A percentile compares a stretch with the other conserved stretches of the same genome.
Conservation (phyloP, 1,284 basidiomycete genomes). For the Neonothopanus nambi region DNA sequence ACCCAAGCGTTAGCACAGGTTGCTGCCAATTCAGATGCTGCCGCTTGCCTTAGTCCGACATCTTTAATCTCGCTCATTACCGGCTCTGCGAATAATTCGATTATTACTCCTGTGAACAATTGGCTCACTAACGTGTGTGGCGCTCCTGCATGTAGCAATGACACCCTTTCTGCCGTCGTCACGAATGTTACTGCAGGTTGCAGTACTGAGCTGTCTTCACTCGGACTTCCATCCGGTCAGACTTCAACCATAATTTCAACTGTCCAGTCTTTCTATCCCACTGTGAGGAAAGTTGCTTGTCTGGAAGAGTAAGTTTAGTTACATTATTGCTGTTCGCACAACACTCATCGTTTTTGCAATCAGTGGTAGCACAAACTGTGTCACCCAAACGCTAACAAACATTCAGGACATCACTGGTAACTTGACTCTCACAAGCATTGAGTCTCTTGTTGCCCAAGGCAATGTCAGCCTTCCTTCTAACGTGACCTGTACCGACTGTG, state of each 20-base stretch:
- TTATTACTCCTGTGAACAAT: slow-evolving; percentile 51
- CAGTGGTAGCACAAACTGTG: slow-evolving; percentile 48
- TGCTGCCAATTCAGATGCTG: slow-evolving; percentile 45
- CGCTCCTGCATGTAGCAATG: slow-evolving; percentile 55
- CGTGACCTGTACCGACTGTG: slow-evolving; percentile 55
- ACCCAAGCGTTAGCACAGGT: slow-evolving; percentile 38
- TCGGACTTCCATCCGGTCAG: slow-evolving; percentile 25
- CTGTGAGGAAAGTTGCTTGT: slow-evolving; percentile 52
- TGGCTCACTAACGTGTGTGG: slow-evolving; percentile 62
- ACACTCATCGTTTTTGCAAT: slow-evolving; percentile 8
- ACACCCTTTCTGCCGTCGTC: slow-evolving; percentile 45
- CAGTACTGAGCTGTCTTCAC: slow-evolving; percentile 45
- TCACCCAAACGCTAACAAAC: slow-evolving; percentile 51
- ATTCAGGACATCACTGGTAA: slow-evolving; percentile 39
- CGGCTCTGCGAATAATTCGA: slow-evolving; percentile 39
- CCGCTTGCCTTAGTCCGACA: slow-evolving; percentile 53
- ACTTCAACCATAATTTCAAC: slow-evolving; percentile 34
- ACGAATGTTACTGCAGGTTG: slow-evolving; percentile 54
- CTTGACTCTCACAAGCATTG: slow-evolving; percentile 26
- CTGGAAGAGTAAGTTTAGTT: slow-evolving; percentile 51
- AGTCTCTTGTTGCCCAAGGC: slow-evolving; percentile 23
- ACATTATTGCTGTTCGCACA: not conserved
- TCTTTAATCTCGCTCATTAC: slow-evolving; percentile 45
- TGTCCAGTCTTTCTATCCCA: slow-evolving; percentile 52
- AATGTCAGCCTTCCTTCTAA: slow-evolving; percentile 34